A percentile compares a stretch with the other conserved stretches of the same genome.
Conservation (phyloP, 352 stramenopile genomes). For the Globisporangium orthogonon region DNA sequence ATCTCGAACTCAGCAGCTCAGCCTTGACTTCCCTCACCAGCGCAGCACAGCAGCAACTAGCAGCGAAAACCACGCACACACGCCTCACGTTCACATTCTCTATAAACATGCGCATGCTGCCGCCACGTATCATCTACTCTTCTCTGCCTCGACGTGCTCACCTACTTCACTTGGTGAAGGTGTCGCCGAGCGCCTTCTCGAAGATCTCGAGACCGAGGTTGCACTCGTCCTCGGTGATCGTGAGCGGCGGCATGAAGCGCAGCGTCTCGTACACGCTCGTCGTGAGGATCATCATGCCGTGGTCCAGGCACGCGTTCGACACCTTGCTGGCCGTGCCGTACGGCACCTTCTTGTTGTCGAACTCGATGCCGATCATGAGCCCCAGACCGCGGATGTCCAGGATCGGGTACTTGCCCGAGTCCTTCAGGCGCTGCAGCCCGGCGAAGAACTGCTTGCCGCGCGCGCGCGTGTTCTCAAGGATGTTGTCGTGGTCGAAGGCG, state of each 20-base stretch:
- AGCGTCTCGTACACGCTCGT: slow-evolving; percentile 90
- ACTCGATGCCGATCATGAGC: slow-evolving; percentile 92
- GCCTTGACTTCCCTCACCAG: no score
- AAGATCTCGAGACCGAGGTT: slow-evolving; percentile 48
- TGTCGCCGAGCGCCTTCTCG: slow-evolving; percentile 45
- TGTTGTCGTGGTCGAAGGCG: slow-evolving; percentile 85
- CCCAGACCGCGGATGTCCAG: slow-evolving; percentile 88
- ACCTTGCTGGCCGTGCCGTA: slow-evolving; percentile 70
- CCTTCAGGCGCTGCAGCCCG: slow-evolving; percentile 72
- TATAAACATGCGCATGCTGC: not conserved
- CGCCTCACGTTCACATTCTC: not conserved
- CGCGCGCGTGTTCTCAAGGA: slow-evolving; percentile 77
- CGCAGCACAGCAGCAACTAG: no score
- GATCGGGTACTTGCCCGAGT: slow-evolving; percentile 71
- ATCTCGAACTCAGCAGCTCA: no score
- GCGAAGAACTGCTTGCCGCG: slow-evolving; percentile 72
- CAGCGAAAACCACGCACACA: no score
- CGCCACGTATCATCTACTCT: not conserved
- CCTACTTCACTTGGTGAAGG: slow-evolving; percentile 22
- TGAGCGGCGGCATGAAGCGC: slow-evolving; percentile 91
- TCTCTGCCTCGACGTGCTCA: not conserved
- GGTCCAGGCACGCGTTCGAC: slow-evolving; percentile 72
- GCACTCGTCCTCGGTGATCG: slow-evolving; percentile 74
- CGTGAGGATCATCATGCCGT: slow-evolving; percentile 90
- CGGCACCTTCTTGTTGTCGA: slow-evolving; percentile 49